Conservation (phyloP, 2,329 filamentous ascomycete genomes). For the Xylariaceae sp. region DNA sequence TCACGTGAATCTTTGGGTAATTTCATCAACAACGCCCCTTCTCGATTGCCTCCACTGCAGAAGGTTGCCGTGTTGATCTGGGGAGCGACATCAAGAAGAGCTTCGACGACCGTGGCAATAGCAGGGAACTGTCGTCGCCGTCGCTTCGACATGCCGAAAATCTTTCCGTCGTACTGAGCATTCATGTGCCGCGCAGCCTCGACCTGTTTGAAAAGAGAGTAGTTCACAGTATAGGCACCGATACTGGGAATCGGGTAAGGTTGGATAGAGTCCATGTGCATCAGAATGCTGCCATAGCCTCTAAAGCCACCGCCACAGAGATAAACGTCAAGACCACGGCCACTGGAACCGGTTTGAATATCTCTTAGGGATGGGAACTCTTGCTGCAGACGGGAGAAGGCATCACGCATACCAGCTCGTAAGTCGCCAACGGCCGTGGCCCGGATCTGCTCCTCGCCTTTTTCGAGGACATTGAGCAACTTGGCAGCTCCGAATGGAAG, state of each 20-base stretch:
- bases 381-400: constrained; percentile 47
- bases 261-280: constrained; percentile 63
- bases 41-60: constrained; percentile 79
- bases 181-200: constrained; percentile 45
- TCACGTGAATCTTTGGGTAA: constrained; percentile 53
- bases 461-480: constrained; percentile 42
- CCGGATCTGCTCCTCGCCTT: constrained; percentile 30
- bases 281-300: constrained; percentile 83
- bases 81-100: constrained; percentile 62
- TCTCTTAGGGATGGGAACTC: constrained; percentile 45
- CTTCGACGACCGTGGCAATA: constrained; percentile 71
- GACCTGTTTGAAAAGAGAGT: constrained; percentile 51
- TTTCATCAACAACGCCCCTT: constrained; percentile 71
- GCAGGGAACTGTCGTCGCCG: constrained; percentile 76
- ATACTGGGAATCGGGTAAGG: constrained; percentile 81
- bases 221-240: constrained; percentile 65
- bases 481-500: constrained; percentile 56
- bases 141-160: constrained; percentile 73
- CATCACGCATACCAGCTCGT: constrained; percentile 46
- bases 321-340: constrained; percentile 60
- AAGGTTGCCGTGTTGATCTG: constrained; percentile 69
- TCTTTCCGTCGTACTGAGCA: constrained; percentile 42
- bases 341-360: constrained; percentile 22
- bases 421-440: constrained; percentile 48
- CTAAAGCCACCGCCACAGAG: constrained; percentile 86